These are phyloP conservation scores for Yueomyces sinensis DNA, from an alignment of 805 yeast genomes.

Conservation along the genomic window DNA sequence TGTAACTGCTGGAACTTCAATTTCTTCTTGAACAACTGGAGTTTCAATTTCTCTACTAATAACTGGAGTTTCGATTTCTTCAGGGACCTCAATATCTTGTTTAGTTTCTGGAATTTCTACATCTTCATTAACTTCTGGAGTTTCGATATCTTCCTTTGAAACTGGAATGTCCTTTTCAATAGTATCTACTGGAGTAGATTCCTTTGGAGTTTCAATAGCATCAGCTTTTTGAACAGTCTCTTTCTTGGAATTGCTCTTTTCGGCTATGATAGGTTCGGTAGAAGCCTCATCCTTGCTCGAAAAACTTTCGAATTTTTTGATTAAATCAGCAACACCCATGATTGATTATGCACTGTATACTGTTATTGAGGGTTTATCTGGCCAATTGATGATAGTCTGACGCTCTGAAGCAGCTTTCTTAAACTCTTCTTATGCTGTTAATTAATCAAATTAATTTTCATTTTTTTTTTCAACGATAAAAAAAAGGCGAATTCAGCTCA, in stretches of 20 bases:
- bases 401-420: too few relatives aligned
- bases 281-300: conserved; percentile 3
- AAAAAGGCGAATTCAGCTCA: too few relatives aligned
- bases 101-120: not conserved
- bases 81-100: too few relatives aligned
- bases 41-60: conserved; percentile 1
- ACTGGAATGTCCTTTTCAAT: conserved; percentile 1
- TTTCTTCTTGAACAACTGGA: conserved; percentile 2
- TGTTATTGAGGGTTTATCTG: not conserved
- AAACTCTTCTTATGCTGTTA: too few relatives aligned
- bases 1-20: conserved; percentile 2
- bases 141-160: conserved; percentile 2
- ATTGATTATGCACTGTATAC: not conserved
- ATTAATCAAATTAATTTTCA: too few relatives aligned
- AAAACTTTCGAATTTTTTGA: conserved; percentile 23
- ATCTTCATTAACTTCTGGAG: conserved; percentile 1
- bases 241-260: not conserved
- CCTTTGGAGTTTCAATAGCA: not conserved
- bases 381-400: too few relatives aligned
- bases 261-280: not conserved
- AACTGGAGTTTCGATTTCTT: conserved; percentile 1
- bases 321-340: conserved; percentile 28
- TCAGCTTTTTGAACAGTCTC: not conserved
- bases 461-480: too few relatives aligned
- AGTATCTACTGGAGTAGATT: not conserved